phyloP scores from a whole-genome alignment of 1,139 yeast genomes.

The Lodderomyces jiufengensis region DNA sequence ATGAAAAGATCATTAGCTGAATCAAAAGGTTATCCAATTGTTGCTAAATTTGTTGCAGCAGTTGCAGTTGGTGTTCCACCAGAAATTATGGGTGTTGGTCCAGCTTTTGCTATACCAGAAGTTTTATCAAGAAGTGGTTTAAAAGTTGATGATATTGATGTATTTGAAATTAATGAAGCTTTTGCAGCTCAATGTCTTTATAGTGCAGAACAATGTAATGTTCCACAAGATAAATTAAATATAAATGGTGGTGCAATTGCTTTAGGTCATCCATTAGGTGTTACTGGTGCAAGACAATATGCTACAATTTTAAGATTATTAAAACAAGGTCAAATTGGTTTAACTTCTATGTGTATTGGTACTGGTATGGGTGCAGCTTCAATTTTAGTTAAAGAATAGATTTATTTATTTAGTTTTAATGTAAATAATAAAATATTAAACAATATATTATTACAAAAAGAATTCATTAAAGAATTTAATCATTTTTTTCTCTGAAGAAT shows the following conservation, averaged over 20 bases:
- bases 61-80: constrained; percentile 90
- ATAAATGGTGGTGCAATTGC: constrained; percentile 97
- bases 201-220: constrained; percentile 62
- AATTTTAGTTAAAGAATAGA: constrained; percentile 66
- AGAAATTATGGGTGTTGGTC: constrained; percentile 96
- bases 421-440: background rate
- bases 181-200: constrained; percentile 92
- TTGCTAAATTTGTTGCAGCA: constrained; percentile 76
- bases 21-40: constrained; percentile 57
- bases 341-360: constrained; percentile 95
- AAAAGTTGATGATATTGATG: constrained; percentile 59
- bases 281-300: constrained; percentile 93
- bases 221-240: constrained; percentile 73
- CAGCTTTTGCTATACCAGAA: constrained; percentile 88
- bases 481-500: no score
- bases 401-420: background rate
- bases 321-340: constrained; percentile 76
- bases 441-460: no score
- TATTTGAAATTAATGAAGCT: constrained; percentile 91
- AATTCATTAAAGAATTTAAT: no score
- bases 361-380: constrained; percentile 99
- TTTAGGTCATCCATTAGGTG: constrained; percentile 92
- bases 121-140: constrained; percentile 66
- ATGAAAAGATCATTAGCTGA: constrained; percentile 89
- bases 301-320: constrained; percentile 84